Conservation (phyloP, 2,329 filamentous ascomycete species). For the Davidsoniella eucalypti region DNA sequence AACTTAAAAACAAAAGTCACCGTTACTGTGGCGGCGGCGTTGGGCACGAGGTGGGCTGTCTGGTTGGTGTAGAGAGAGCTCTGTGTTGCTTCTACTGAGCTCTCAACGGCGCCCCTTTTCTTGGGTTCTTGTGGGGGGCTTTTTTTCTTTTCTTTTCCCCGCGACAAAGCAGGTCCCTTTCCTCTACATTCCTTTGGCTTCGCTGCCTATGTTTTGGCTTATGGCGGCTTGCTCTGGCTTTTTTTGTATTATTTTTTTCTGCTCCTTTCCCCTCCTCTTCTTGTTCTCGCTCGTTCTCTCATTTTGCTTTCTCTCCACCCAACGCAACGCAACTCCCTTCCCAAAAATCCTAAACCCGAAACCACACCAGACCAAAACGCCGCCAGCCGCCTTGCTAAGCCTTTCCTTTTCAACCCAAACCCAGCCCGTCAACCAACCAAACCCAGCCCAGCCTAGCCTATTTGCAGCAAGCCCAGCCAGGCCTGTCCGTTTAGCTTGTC, state of each 20-base stretch:
- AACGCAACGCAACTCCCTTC: constrained; percentile 1
- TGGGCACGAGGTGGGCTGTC: too few species aligned
- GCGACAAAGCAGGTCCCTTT: constrained; percentile 6
- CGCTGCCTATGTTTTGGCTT: constrained; percentile 3
- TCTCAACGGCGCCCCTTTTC: too few species aligned
- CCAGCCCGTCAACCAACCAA: too few species aligned
- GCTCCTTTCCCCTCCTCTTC: neutral
- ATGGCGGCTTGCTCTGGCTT: constrained; percentile 1
- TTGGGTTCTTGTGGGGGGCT: neutral
- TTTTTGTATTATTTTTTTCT: neutral
- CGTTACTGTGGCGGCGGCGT: too few species aligned
- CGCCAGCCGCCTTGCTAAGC: neutral
- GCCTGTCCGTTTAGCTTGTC: too few species aligned
- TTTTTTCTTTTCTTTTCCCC: constrained; percentile 1
- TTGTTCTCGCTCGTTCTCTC: constrained; percentile 2
- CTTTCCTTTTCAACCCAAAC: neutral
- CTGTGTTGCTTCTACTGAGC: too few species aligned
- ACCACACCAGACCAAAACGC: constrained; percentile 3
- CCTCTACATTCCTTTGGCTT: constrained; percentile 6
- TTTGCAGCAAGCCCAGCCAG: too few species aligned
- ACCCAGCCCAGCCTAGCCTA: too few species aligned
- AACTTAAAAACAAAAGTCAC: too few species aligned
- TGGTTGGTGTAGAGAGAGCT: too few species aligned
- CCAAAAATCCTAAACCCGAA: constrained; percentile 10
- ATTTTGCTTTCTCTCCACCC: neutral